Evolutionary conservation across 1,284 basidiomycete genomes (phyloP), one percentile per base, ranked within the genome.

Genomic region (Flammula alnicola): DNA sequence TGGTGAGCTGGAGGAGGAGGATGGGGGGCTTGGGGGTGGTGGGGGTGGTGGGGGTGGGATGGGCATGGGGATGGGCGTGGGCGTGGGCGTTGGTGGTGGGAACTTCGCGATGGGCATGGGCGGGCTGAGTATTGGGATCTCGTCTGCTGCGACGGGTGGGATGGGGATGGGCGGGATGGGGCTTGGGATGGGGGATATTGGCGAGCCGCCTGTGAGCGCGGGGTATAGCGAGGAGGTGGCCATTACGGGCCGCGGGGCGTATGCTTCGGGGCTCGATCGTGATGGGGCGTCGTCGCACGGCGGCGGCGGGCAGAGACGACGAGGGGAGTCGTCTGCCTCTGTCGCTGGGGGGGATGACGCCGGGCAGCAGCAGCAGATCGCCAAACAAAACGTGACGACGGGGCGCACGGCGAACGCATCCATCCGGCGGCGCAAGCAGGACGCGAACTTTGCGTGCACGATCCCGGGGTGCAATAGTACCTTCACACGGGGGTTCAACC

Each of bases 381-480:
- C 73, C 20, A 81, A 83, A 64, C 79, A 73, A 52, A 83, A 84
- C 57, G 83, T 88, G 12, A 90, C 88, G 35, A 91, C 85, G 17
- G 81, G 83, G 25, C 80, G 86, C 49, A 90, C 88, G 33, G 81
- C 81, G 27, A 83, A 86, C 65, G 88, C 87, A 5, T 86, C 84
- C 55, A 80, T 84, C 61, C 80, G 79, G 54, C 74, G 88, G 40
- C 74, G 88, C 58, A 91, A 86, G 62, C 84, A 86, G 63, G 84
- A 87, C 44, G 85, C 88, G 44, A 84, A 79, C 58, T 91, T 90
- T 62, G 66, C 77, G 38, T 91, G 88, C 69, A 85, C 86, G 36
- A 81, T 91, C 30, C 80, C 83, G 3, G 86, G 86, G n/a, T 93
- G 90, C 66, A 88, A 88, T 27, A 88, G 85, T 63, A 91, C 89